Conservation (phyloP, 164 flowering plant species). For the Stephania cephalantha region DNA sequence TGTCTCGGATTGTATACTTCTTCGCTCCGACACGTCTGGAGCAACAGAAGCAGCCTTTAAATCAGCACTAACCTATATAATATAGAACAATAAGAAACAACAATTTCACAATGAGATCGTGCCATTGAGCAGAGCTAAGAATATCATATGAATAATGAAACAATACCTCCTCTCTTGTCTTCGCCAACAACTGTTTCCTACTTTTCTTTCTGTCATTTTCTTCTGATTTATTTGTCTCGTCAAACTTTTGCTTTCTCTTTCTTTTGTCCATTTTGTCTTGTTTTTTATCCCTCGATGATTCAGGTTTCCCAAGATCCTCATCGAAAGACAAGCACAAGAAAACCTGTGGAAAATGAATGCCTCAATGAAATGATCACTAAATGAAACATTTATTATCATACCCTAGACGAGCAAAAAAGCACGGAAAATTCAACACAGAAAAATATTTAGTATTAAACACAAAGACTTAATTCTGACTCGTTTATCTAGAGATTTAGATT, state of each 20-base stretch:
- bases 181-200: constrained; percentile 48
- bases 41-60: constrained; percentile 60
- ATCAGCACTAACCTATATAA: constrained; percentile 70
- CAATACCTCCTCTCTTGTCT: constrained; percentile 74
- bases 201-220: constrained; percentile 51
- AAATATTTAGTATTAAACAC: background rate
- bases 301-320: constrained; percentile 68
- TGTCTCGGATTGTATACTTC: constrained; percentile 68
- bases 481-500: too few relatives aligned
- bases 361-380: background rate
- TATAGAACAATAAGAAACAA: constrained; percentile 9
- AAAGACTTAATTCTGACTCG: too few relatives aligned
- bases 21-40: constrained; percentile 50
- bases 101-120: background rate
- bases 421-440: background rate
- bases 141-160: constrained; percentile 9
- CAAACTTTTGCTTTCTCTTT: constrained; percentile 34
- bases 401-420: background rate
- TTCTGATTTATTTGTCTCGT: constrained; percentile 37
- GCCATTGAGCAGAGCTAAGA: background rate
- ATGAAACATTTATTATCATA: background rate
- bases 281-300: constrained; percentile 26
- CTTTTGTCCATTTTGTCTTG: constrained; percentile 36
- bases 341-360: constrained; percentile 41
- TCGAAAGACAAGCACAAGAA: constrained; percentile 73